Conservation (phyloP, 2,329 filamentous ascomycete species). For the Furcasterigmium furcatum region DNA sequence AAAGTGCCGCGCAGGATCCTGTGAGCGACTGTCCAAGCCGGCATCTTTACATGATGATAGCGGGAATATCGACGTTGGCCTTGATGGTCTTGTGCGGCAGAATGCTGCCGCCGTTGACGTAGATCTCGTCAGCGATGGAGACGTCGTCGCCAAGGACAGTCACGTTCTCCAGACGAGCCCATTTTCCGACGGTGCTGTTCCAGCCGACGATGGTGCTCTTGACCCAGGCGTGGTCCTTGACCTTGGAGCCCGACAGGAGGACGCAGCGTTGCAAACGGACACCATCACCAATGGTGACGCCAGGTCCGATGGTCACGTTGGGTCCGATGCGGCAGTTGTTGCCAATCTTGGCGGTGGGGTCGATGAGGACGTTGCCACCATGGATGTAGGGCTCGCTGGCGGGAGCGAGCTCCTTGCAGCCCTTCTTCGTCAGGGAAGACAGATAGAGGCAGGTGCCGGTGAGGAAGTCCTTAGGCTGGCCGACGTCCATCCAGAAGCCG, state of each 20-base stretch:
- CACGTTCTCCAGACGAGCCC: slow-evolving; percentile 96
- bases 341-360: slow-evolving; percentile 91
- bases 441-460: slow-evolving; percentile 96
- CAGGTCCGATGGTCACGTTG: slow-evolving; percentile 93
- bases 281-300: slow-evolving; percentile 89
- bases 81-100: slow-evolving; percentile 99
- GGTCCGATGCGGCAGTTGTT: slow-evolving; percentile 98
- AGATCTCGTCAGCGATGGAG: slow-evolving; percentile 91
- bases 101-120: slow-evolving; percentile 95
- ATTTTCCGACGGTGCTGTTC: slow-evolving; percentile 94
- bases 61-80: slow-evolving; percentile 83
- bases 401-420: slow-evolving; percentile 77
- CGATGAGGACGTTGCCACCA: slow-evolving; percentile 93
- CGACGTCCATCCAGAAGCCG: slow-evolving; percentile 99
- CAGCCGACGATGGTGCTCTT: slow-evolving; percentile 98
- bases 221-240: slow-evolving; percentile 98
- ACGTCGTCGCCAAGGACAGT: slow-evolving; percentile 98
- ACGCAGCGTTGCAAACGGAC: slow-evolving; percentile 93
- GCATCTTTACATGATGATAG: slow-evolving; percentile 60
- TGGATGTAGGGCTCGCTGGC: slow-evolving; percentile 76
- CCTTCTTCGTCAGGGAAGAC: slow-evolving; percentile 85
- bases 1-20: not conserved
- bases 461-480: slow-evolving; percentile 97
- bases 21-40: not conserved
- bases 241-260: slow-evolving; percentile 81